Conservation (phyloP, 2,329 filamentous ascomycete species). For the Neocucurbitaria cava region DNA sequence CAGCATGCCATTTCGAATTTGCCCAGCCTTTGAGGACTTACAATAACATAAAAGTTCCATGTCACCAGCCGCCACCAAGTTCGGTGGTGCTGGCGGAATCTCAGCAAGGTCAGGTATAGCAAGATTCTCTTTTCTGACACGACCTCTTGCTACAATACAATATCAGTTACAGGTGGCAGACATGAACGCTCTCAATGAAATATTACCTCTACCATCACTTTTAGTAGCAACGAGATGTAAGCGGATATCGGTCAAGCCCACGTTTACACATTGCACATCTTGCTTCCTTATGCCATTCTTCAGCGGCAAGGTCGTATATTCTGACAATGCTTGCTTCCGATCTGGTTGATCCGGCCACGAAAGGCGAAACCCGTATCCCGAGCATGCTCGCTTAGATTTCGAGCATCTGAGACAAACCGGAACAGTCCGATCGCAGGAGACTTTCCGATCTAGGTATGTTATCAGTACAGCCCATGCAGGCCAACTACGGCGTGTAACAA, state of each 20-base stretch:
- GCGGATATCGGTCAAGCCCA: constrained; percentile 7
- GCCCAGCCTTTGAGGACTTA: neutral
- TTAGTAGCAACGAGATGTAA: constrained; percentile 9
- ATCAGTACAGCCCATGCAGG: neutral
- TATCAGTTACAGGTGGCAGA: neutral
- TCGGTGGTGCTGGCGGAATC: neutral
- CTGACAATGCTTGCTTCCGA: neutral
- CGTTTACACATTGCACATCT: constrained; percentile 7
- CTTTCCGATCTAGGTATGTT: constrained; percentile 10
- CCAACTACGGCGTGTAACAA: neutral
- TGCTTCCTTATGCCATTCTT: neutral
- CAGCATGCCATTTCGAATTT: neutral
- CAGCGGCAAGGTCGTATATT: too few species aligned
- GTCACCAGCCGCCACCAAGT: neutral
- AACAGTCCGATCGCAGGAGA: constrained; percentile 14
- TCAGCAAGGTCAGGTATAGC: neutral
- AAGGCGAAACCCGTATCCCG: constrained; percentile 20
- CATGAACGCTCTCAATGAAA: neutral
- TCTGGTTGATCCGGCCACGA: constrained; percentile 7
- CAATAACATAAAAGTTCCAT: constrained; percentile 6
- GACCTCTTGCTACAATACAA: neutral
- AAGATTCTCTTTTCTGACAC: neutral
- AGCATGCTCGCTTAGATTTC: constrained; percentile 14
- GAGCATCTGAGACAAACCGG: constrained; percentile 14
- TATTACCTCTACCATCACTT: neutral